Evolutionary conservation across 163 green algal species (phyloP).

Genomic region (Scenedesmus sp.): DNA sequence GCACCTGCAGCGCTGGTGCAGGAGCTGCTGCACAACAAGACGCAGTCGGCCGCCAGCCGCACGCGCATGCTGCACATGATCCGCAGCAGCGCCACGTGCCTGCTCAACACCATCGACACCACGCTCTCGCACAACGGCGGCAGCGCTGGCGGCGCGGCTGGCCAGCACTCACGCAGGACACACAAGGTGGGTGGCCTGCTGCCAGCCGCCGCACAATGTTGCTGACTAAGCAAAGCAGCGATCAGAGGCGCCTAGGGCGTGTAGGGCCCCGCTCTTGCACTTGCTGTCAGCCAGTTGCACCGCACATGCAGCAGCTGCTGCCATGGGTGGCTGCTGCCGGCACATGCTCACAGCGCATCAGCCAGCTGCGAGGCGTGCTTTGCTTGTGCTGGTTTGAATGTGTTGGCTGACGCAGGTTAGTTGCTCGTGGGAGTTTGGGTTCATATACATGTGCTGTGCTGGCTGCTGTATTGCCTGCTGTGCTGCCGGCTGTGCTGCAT

Average conservation of each 20-base stretch:
- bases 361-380: no score
- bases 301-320: no score
- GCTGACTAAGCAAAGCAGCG: background rate
- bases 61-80: constrained; percentile 59
- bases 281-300: background rate
- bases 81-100: constrained; percentile 57
- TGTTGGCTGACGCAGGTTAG: background rate
- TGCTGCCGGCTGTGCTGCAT: background rate
- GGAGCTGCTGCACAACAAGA: constrained; percentile 54
- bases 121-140: constrained; percentile 9
- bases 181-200: background rate
- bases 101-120: constrained; percentile 62
- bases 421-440: background rate
- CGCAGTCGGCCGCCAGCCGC: constrained; percentile 41
- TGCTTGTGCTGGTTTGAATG: no score
- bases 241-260: background rate
- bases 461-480: background rate
- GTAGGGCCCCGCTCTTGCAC: background rate
- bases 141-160: background rate
- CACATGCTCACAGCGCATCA: no score
- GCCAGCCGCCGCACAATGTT: background rate
- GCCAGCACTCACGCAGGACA: constrained; percentile 15
- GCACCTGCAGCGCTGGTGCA: constrained; percentile 39
- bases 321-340: no score
- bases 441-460: background rate